A percentile compares a stretch with the other conserved stretches of the same genome.
Evolutionary conservation across 2,329 filamentous ascomycete genomes (phyloP).

Genomic region (Botryosphaeria dothidea): DNA sequence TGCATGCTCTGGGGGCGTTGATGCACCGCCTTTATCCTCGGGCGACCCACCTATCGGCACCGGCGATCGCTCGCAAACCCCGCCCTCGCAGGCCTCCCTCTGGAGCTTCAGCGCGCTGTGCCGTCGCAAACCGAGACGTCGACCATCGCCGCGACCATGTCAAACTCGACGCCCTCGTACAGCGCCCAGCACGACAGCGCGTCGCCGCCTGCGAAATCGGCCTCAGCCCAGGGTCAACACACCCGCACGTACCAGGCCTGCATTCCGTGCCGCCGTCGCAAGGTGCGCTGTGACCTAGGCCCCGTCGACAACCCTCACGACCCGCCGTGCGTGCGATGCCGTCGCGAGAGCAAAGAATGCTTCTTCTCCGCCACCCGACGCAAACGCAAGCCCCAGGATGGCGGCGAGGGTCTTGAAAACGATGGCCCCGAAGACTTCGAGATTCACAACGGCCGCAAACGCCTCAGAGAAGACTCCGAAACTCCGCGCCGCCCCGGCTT

Average conservation of each 20-base stretch:
- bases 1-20: neutral
- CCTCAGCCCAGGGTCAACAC: constrained; percentile 27
- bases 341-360: constrained; percentile 93
- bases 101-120: constrained; percentile 9
- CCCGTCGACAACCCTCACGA: constrained; percentile 92
- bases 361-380: constrained; percentile 93
- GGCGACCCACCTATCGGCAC: constrained; percentile 10
- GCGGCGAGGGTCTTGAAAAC: constrained; percentile 46
- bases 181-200: constrained; percentile 1
- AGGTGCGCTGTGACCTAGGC: constrained; percentile 60
- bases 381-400: constrained; percentile 73
- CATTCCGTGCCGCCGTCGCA: constrained; percentile 57
- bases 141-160: constrained; percentile 17
- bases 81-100: constrained; percentile 14
- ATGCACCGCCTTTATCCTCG: neutral
- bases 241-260: constrained; percentile 48
- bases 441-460: constrained; percentile 72
- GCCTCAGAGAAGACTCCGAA: constrained; percentile 53
- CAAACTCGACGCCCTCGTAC: constrained; percentile 14
- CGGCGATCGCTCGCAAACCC: constrained; percentile 4
- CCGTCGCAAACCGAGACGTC: constrained; percentile 16
- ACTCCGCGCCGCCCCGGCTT: constrained; percentile 33
- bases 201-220: constrained; percentile 15
- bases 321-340: constrained; percentile 90
- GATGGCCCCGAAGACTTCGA: constrained; percentile 61